These are phyloP conservation scores for Tarenaya hassleriana DNA, from an alignment of 345 rosid species.

Conservation along the genomic window DNA sequence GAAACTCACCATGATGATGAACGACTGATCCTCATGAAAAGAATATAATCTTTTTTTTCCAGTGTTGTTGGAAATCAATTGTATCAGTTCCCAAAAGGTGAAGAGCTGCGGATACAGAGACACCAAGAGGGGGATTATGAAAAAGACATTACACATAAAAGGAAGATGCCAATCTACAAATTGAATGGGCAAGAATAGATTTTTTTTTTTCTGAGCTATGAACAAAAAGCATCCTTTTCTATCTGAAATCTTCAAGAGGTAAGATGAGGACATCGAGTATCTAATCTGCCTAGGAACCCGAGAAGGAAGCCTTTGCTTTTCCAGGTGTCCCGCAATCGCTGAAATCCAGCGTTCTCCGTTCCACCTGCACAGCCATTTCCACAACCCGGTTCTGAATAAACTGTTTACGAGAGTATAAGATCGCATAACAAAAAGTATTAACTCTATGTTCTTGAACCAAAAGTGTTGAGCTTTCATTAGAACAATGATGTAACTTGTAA, in stretches of 20 bases:
- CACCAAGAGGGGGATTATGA: too few relatives aligned
- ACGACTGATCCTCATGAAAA: too few relatives aligned
- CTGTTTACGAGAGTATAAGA: not conserved
- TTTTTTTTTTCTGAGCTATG: slow-evolving; percentile 12
- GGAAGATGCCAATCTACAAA: slow-evolving; percentile 4
- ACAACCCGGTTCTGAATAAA: slow-evolving; percentile 9
- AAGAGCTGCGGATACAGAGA: too few relatives aligned
- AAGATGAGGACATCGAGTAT: slow-evolving; percentile 67
- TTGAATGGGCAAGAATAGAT: slow-evolving; percentile 16
- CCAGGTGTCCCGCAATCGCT: slow-evolving; percentile 87
- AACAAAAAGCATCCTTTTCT: slow-evolving; percentile 19
- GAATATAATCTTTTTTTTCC: too few relatives aligned
- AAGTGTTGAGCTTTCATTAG: too few relatives aligned
- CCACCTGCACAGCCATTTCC: slow-evolving; percentile 46
- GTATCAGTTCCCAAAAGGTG: too few relatives aligned
- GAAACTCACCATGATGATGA: too few relatives aligned
- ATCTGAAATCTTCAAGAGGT: slow-evolving; percentile 82
- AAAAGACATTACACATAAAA: too few relatives aligned
- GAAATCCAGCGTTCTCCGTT: slow-evolving; percentile 80
- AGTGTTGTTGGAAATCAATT: too few relatives aligned
- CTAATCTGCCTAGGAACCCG: slow-evolving; percentile 41
- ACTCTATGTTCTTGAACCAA: too few relatives aligned
- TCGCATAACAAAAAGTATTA: not conserved
- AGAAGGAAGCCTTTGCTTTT: slow-evolving; percentile 39
- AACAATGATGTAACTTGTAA: too few relatives aligned